Evolutionary conservation across 2,329 filamentous ascomycete species (phyloP).

Genomic region (Pyrenochaeta sp.): DNA sequence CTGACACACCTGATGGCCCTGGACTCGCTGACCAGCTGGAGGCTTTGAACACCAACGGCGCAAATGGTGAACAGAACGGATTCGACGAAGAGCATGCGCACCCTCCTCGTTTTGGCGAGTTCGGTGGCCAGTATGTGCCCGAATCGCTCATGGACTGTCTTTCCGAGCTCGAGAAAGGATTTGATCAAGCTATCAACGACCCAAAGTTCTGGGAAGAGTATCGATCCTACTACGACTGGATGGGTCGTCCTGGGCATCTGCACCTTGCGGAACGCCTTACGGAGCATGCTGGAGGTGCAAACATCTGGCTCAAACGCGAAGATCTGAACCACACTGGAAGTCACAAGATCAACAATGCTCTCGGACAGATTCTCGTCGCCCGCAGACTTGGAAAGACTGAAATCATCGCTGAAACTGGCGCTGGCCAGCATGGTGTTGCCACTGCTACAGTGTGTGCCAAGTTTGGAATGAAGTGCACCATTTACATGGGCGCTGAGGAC

Average conservation of each 20-base stretch:
- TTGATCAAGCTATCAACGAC: conserved; percentile 86
- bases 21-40: conserved; percentile 85
- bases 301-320: conserved; percentile 97
- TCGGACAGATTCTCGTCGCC: conserved; percentile 91
- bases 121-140: conserved; percentile 96
- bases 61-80: conserved; percentile 39
- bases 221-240: conserved; percentile 94
- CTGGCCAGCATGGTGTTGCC: conserved; percentile 96
- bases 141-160: conserved; percentile 98
- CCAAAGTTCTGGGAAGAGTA: conserved; percentile 97
- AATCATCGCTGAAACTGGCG: conserved; percentile 97
- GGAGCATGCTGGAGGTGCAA: conserved; percentile 87
- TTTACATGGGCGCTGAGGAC: conserved; percentile 99
- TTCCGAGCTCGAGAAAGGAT: conserved; percentile 87
- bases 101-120: conserved; percentile 90
- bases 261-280: conserved; percentile 90
- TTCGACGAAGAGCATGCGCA: conserved; percentile 61
- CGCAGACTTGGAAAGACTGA: conserved; percentile 89
- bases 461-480: conserved; percentile 96
- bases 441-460: conserved; percentile 98
- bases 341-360: conserved; percentile 99
- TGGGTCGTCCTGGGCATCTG: conserved; percentile 91
- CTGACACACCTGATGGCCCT: conserved; percentile 64
- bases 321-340: conserved; percentile 97
- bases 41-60: conserved; percentile 73